Base-by-base conservation (phyloP, 805 yeast species). In the Metschnikowia aberdeeniae region DNA sequence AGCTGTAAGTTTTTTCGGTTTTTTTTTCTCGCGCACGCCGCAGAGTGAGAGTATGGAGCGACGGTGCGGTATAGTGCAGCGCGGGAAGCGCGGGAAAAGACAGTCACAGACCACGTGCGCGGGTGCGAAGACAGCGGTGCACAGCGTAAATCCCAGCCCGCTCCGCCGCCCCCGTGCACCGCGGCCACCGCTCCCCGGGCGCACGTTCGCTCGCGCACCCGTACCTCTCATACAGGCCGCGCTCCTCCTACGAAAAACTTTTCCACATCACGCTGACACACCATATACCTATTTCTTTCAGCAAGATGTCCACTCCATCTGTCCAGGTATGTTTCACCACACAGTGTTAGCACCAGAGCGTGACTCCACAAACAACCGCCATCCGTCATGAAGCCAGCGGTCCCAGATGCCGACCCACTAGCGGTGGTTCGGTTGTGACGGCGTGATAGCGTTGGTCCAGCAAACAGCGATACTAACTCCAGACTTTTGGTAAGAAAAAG, bases 401-500 rank as follows among this genome's bases (percentile, higher is more conserved):
- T 3, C 3, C 17, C 17, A 17, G 17, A n/a, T 17, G 17, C 17
- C 3, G 17, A 3, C 17, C 17, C 17, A 3, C 17, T n/a, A n/a
- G n/a, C n/a, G n/a, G n/a, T n/a, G n/a, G n/a, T n/a, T n/a, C n/a
- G n/a, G n/a, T 17, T 17, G 17, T 17, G 17, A 17, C 17, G 17
- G 17, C 17, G 3, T n/a, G n/a, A n/a, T n/a, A n/a, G n/a, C 17
- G 17, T 17, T 17, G 17, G 17, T 17, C 17, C 17, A 17, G 17
- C 2, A 17, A 17, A 17, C 17, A 17, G 17, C 17, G 7, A 24
- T 49, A 49, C 52, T 49, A 49, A 49, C 52, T 17, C 6, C 75
- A 90, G 96, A 93, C 98, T 77, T 93, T 93, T 80, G 99, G 99
- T 80, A 93, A 92, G 84, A 93, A 93, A 92, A 93, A 86, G 83